A percentile compares a stretch with the other conserved stretches of the same genome.
These are phyloP conservation scores for Mycena galericulata DNA, from an alignment of 768 basidiomycete genomes.

Conservation along the genomic window DNA sequence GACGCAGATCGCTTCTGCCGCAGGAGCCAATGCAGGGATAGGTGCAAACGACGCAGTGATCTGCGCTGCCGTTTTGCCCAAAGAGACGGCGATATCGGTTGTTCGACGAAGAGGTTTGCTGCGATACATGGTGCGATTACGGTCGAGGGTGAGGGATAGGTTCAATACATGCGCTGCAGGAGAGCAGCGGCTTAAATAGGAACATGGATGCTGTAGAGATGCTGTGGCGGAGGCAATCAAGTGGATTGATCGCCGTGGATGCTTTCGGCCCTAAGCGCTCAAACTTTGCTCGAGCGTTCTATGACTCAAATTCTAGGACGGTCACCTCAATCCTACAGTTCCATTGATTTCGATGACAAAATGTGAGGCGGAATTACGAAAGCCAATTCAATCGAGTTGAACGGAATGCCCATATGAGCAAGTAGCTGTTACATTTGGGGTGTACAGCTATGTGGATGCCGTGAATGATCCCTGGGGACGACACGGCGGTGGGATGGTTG, in stretches of 20 bases:
- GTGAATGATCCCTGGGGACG: too few relatives aligned
- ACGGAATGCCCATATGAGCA: too few relatives aligned
- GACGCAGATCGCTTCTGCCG: conserved; percentile 53
- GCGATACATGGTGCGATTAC: neutral
- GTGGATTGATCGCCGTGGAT: too few relatives aligned
- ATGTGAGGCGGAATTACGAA: too few relatives aligned
- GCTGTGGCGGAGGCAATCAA: neutral
- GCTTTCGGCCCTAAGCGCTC: neutral
- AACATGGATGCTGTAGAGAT: conserved; percentile 21
- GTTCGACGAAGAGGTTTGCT: conserved; percentile 6
- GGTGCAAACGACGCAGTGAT: conserved; percentile 60
- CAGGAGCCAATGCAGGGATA: conserved; percentile 59
- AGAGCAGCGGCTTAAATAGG: neutral
- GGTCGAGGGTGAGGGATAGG: neutral
- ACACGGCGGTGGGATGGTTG: too few relatives aligned
- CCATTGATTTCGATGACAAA: too few relatives aligned
- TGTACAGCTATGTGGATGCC: too few relatives aligned
- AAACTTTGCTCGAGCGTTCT: too few relatives aligned
- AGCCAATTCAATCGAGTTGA: too few relatives aligned
- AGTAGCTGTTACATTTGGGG: too few relatives aligned
- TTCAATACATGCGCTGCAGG: neutral
- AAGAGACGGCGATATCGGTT: conserved; percentile 6
- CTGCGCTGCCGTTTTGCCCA: conserved; percentile 56
- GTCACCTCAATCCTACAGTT: too few relatives aligned
- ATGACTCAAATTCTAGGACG: too few relatives aligned